These are phyloP conservation scores for Naganishia friedmannii DNA, from an alignment of 768 basidiomycete species.

Conservation along the genomic window DNA sequence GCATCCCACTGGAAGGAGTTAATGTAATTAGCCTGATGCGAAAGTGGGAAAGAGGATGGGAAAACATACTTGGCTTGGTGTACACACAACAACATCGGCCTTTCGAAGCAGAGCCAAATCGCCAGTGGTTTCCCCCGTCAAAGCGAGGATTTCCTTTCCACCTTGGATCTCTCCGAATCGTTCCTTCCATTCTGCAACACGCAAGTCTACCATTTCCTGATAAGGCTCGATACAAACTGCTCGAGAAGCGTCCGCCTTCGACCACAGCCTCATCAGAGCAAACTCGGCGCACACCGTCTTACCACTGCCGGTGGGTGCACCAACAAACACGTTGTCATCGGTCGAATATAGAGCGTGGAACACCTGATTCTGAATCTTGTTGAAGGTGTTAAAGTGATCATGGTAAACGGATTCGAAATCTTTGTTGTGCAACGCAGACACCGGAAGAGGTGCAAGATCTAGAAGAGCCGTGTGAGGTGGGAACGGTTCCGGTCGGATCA, in stretches of 20 bases:
- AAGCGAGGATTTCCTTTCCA: slow-evolving; percentile 86
- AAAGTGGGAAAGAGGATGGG: neutral
- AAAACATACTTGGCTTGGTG: slow-evolving; percentile 72
- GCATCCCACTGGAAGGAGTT: slow-evolving; percentile 77
- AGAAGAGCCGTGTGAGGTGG: slow-evolving; percentile 87
- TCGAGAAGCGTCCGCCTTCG: slow-evolving; percentile 71
- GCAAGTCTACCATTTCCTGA: slow-evolving; percentile 92
- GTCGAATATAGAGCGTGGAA: slow-evolving; percentile 96
- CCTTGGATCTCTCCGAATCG: slow-evolving; percentile 82
- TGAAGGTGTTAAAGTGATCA: slow-evolving; percentile 76
- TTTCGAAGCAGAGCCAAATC: slow-evolving; percentile 86
- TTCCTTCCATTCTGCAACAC: slow-evolving; percentile 80
- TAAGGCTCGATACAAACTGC: slow-evolving; percentile 96
- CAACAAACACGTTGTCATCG: slow-evolving; percentile 94
- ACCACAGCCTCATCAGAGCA: slow-evolving; percentile 91
- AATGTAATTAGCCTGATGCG: neutral
- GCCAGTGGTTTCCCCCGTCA: slow-evolving; percentile 90
- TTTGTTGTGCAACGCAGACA: slow-evolving; percentile 87
- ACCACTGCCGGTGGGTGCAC: slow-evolving; percentile 92
- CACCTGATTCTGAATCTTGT: slow-evolving; percentile 98
- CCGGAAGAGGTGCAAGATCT: slow-evolving; percentile 83
- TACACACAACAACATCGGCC: slow-evolving; percentile 89
- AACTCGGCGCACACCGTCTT: slow-evolving; percentile 98
- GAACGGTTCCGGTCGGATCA: slow-evolving; percentile 96
- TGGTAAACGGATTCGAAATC: slow-evolving; percentile 86